A percentile compares a stretch with the other conserved stretches of the same genome.
phyloP scores from a whole-genome alignment of 2,329 filamentous ascomycete genomes.

The Pyrenochaeta sp. region DNA sequence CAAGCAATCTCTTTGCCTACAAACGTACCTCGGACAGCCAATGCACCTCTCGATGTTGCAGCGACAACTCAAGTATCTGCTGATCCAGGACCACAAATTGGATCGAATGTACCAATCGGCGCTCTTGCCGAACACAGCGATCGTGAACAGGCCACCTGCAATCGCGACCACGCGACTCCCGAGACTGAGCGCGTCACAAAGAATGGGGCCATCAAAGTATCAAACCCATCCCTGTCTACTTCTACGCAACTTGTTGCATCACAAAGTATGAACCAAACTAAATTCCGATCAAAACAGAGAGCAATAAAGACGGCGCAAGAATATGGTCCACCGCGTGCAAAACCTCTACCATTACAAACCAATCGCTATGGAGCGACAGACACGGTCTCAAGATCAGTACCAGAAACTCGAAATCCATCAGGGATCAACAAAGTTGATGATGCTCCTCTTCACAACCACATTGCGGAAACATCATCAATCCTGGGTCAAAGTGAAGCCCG shows the following conservation, averaged over 20 bases:
- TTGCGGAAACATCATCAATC: too few species aligned
- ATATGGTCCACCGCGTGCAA: not conserved
- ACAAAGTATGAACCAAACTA: not conserved
- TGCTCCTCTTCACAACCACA: too few species aligned
- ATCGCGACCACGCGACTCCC: constrained; percentile 8
- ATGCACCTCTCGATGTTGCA: too few species aligned
- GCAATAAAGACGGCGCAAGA: constrained; percentile 11
- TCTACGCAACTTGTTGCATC: not conserved
- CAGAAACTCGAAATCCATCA: too few species aligned
- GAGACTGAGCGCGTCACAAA: constrained; percentile 4
- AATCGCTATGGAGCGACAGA: not conserved
- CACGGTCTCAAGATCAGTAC: too few species aligned
- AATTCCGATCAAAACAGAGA: constrained; percentile 2
- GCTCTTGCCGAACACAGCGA: constrained; percentile 9
- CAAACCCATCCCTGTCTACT: not conserved
- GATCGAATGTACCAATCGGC: constrained; percentile 8
- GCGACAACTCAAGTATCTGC: too few species aligned
- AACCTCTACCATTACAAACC: not conserved
- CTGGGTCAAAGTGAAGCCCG: too few species aligned
- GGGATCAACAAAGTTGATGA: too few species aligned
- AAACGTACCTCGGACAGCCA: too few species aligned
- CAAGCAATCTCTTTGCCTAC: too few species aligned
- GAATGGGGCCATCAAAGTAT: not conserved
- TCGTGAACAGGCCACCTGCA: constrained; percentile 14
- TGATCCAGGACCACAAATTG: too few species aligned